Base-by-base conservation (phyloP, 805 yeast genomes). In the Schizosaccharomyces cryophilus region DNA sequence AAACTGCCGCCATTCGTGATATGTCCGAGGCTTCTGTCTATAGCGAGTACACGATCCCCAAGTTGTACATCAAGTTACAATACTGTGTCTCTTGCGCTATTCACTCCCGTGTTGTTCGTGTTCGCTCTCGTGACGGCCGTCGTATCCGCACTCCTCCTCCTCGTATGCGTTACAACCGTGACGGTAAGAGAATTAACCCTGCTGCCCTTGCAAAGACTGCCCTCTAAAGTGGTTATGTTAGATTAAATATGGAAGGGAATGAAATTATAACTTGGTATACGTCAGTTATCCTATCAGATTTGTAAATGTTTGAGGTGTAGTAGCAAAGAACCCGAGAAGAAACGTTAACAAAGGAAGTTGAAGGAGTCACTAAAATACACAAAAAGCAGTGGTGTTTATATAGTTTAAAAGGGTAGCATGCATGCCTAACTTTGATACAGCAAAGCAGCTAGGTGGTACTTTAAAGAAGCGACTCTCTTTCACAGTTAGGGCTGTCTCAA, bases 81-180 rank as follows among this genome's bases (percentile, higher is more conserved):
- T 93, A 93, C 93, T 93, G 99, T 85, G 93, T 93, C 72, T 93
- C 98, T 67, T 93, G 99, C 80, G 99, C 99, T 72, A 90, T 93
- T 72, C 99, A 93, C 84, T 93, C 96, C 78, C 93, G 95, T 87
- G 86, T 93, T 73, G 98, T 93, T 74, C 93, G 99, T 82, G 99
- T 93, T 71, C 93, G 99, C 84, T 93, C 97, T 68, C 86, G 97
- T 82, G 80, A 84, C 71, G 95, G 89, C 83, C 93, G 99, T 84
- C 90, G 93, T 80, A 77, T 85, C 80, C 89, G 99, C 84, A 74
- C 97, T 77, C 97, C 99, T 69, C 99, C 99, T 72, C 89, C 83
- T 74, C 89, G 99, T 80, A 95, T 84, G 79, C 90, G 98, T 82
- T 93, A 86, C 87, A 85, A 82, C 86, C 81, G 83, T 65, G 78